Evolutionary conservation across 441 rosid genomes (phyloP).

Genomic region (Mallotus japonicus): DNA sequence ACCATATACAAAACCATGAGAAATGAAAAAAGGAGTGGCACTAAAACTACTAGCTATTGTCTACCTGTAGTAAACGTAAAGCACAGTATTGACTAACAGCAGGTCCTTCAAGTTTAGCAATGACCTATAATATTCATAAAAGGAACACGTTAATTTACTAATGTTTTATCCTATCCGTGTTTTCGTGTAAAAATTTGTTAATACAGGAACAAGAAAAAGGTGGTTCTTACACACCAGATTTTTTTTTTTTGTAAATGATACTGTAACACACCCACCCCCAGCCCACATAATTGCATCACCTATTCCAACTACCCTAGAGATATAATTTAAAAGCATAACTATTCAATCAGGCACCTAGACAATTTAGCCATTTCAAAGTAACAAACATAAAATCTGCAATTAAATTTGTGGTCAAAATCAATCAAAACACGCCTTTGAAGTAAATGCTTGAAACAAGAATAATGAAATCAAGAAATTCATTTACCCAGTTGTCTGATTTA

Average conservation of each 20-base stretch:
- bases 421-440: not conserved
- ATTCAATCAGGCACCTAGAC: not conserved
- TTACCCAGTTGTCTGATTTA: not conserved
- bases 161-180: constrained; percentile 12
- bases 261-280: not conserved
- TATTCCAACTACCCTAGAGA: not conserved
- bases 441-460: not conserved
- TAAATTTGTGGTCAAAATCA: not conserved
- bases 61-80: constrained; percentile 88
- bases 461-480: not conserved
- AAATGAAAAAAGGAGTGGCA: constrained; percentile 1
- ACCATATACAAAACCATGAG: constrained; percentile 18
- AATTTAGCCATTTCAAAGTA: not conserved
- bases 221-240: not conserved
- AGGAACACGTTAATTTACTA: not conserved
- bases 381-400: not conserved
- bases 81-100: constrained; percentile 98
- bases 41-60: constrained; percentile 20
- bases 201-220: not conserved
- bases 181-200: not conserved
- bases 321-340: not conserved
- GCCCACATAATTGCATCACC: not conserved
- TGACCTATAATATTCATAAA: constrained; percentile 49
- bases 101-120: constrained; percentile 98
- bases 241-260: not conserved